Evolutionary conservation across 2,329 filamentous ascomycete genomes (phyloP).

Genomic region (Monosporascus sp.): DNA sequence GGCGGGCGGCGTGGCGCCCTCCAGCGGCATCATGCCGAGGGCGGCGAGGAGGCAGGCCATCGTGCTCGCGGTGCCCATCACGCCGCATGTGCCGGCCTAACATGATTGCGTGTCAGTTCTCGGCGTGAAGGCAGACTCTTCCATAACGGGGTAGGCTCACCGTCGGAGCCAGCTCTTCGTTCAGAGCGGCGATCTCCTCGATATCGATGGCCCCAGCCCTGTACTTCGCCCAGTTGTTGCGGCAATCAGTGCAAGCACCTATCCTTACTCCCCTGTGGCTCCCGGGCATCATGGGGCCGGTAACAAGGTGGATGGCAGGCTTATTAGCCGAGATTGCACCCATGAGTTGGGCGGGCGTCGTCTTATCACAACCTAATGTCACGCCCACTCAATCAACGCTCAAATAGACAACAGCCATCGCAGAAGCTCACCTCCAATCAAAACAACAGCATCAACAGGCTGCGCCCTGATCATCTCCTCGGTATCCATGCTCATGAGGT

Average conservation of each 20-base stretch:
- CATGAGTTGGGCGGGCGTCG: constrained; percentile 69
- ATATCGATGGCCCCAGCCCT: constrained; percentile 62
- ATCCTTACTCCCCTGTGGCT: constrained; percentile 58
- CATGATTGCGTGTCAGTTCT: neutral
- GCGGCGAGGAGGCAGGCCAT: constrained; percentile 82
- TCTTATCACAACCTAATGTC: constrained; percentile 64
- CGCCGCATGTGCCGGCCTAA: constrained; percentile 71
- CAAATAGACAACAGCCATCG: no score
- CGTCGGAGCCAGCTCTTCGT: constrained; percentile 68
- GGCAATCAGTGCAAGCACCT: constrained; percentile 69
- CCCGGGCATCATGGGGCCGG: constrained; percentile 71
- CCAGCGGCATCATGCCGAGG: constrained; percentile 74
- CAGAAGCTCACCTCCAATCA: constrained; percentile 53
- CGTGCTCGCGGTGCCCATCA: constrained; percentile 89
- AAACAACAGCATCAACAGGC: constrained; percentile 61
- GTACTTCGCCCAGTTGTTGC: constrained; percentile 67
- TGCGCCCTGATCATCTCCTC: constrained; percentile 73
- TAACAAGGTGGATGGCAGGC: constrained; percentile 62
- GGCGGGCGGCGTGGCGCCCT: constrained; percentile 72
- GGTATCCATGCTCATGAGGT: constrained; percentile 75
- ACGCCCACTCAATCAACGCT: neutral
- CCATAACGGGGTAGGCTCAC: constrained; percentile 26
- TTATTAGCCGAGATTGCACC: constrained; percentile 71
- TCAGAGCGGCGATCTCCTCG: constrained; percentile 65
- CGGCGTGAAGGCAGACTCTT: no score